These are phyloP conservation scores for Myriosclerotinia duriaeana DNA, from an alignment of 2,329 filamentous ascomycete species.

Conservation along the genomic window DNA sequence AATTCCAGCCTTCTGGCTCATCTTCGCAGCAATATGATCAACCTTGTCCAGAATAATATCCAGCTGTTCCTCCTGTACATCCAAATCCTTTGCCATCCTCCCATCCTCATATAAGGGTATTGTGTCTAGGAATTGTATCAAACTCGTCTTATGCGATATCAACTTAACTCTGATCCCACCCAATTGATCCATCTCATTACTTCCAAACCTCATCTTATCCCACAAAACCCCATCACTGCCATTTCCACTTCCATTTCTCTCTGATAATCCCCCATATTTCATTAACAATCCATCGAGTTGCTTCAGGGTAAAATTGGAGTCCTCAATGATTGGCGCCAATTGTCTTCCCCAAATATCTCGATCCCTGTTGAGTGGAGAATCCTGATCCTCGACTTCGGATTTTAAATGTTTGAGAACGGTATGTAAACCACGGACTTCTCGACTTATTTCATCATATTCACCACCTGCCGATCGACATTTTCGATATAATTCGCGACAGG, in stretches of 20 bases:
- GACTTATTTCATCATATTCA: constrained; percentile 51
- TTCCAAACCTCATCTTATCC: constrained; percentile 37
- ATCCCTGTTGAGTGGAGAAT: constrained; percentile 53
- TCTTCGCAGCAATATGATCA: constrained; percentile 54
- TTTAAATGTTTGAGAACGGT: constrained; percentile 58
- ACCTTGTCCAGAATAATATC: constrained; percentile 61
- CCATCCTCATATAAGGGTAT: constrained; percentile 53
- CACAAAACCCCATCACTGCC: constrained; percentile 30
- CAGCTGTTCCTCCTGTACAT: constrained; percentile 42
- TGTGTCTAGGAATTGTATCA: constrained; percentile 58
- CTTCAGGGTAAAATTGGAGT: constrained; percentile 55
- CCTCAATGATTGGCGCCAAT: constrained; percentile 53
- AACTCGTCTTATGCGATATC: constrained; percentile 51
- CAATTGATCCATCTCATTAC: constrained; percentile 40
- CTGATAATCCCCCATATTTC: constrained; percentile 43
- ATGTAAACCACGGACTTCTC: constrained; percentile 54
- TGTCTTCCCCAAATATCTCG: constrained; percentile 50
- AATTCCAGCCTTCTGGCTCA: constrained; percentile 47
- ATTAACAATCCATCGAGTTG: constrained; percentile 55
- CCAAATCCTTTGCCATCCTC: constrained; percentile 41
- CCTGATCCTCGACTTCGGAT: constrained; percentile 56
- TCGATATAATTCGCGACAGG: constrained; percentile 56
- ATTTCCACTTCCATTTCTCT: constrained; percentile 23
- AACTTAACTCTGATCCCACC: constrained; percentile 45
- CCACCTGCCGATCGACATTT: constrained; percentile 51